A percentile compares a stretch with the other conserved stretches of the same genome.
These are phyloP conservation scores for Hypomontagnella submonticulosa DNA, from an alignment of 495 filamentous ascomycete genomes.

Conservation along the genomic window DNA sequence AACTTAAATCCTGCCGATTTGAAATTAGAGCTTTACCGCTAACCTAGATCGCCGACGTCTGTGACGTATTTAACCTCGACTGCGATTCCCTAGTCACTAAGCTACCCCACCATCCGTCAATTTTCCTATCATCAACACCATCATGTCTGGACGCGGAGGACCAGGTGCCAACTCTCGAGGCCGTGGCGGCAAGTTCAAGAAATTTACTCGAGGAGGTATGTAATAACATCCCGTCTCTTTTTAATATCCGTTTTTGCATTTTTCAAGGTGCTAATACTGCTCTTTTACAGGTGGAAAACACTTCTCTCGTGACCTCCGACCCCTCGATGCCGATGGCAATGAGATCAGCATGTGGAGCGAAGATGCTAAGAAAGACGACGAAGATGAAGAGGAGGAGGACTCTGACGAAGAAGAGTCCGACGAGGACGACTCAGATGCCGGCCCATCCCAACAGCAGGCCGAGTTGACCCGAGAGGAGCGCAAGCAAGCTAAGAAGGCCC, in stretches of 20 bases:
- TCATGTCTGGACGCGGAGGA: conserved; percentile 71
- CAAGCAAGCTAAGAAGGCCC: conserved; percentile 86
- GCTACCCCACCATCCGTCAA: conserved; percentile 33
- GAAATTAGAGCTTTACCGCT: no score
- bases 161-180: conserved; percentile 68
- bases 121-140: conserved; percentile 33
- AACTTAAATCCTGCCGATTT: no score
- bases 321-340: conserved; percentile 86
- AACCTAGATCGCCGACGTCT: no score
- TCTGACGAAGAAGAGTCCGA: conserved; percentile 59
- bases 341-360: conserved; percentile 76
- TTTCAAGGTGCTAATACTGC: conserved; percentile 11
- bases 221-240: conserved; percentile 12
- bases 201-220: conserved; percentile 90
- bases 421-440: conserved; percentile 52
- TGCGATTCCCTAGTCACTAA: conserved; percentile 3
- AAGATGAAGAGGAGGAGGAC: conserved; percentile 59
- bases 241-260: not conserved
- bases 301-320: conserved; percentile 88
- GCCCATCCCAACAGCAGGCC: conserved; percentile 47
- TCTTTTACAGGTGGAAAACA: conserved; percentile 82
- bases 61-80: not conserved
- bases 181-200: conserved; percentile 92
- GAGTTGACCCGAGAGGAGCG: conserved; percentile 86
- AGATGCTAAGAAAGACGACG: conserved; percentile 57